These are phyloP conservation scores for Pseudotsuga menziesii DNA, from an alignment of 75 land plant species.

Conservation along the genomic window DNA sequence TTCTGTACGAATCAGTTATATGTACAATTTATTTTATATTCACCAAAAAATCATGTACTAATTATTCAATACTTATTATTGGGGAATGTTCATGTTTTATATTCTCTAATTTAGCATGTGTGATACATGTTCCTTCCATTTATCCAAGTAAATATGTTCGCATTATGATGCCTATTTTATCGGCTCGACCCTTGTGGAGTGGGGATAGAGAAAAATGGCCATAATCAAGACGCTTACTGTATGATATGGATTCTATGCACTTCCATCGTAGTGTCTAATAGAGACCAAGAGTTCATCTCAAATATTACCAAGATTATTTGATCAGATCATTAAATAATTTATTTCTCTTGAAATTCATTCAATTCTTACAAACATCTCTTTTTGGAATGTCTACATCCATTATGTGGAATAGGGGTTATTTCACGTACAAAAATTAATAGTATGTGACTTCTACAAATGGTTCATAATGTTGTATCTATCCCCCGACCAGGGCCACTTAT, in stretches of 20 bases:
- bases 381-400: no score
- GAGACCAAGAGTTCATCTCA: no score
- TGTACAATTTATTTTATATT: conserved; percentile 13
- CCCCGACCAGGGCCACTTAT: not conserved
- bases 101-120: conserved; percentile 4
- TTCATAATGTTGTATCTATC: not conserved
- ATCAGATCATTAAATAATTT: no score
- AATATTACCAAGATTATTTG: no score
- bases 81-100: conserved; percentile 7
- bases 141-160: conserved; percentile 29
- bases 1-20: conserved; percentile 8
- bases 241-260: not conserved
- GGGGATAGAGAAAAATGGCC: conserved; percentile 17
- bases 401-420: no score
- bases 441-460: no score
- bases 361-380: no score
- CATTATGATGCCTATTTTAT: conserved; percentile 21
- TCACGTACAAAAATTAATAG: no score
- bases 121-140: conserved; percentile 23
- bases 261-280: not conserved
- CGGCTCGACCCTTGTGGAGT: conserved; percentile 23
- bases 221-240: conserved; percentile 9
- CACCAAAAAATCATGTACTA: conserved; percentile 13
- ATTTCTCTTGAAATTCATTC: no score
- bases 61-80: conserved; percentile 5